These are phyloP conservation scores for Cryptococcus sp. DNA, from an alignment of 1,284 basidiomycete species.

Conservation along the genomic window DNA sequence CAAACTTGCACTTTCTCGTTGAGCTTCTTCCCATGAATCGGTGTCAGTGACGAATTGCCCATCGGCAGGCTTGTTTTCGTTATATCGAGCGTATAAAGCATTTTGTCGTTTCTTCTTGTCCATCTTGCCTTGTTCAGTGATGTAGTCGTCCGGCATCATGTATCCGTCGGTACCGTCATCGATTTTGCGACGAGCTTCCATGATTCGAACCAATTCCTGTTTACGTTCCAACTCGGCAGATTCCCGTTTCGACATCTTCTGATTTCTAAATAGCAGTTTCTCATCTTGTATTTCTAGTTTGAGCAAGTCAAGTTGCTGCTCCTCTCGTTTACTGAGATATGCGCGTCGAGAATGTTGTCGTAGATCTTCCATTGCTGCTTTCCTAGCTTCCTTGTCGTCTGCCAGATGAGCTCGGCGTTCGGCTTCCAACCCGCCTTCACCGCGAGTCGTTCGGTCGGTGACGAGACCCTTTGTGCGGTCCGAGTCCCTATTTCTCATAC, in stretches of 20 bases:
- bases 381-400: slow-evolving; percentile 75
- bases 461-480: slow-evolving; percentile 87
- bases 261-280: slow-evolving; percentile 71
- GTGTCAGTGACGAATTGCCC: slow-evolving; percentile 93
- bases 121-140: slow-evolving; percentile 98
- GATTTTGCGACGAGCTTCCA: slow-evolving; percentile 89
- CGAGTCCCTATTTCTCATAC: slow-evolving; percentile 76
- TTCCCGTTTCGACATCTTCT: slow-evolving; percentile 84
- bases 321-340: slow-evolving; percentile 92
- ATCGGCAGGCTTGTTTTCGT: slow-evolving; percentile 67
- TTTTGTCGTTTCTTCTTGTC: slow-evolving; percentile 95
- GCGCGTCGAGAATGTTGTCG: slow-evolving; percentile 83
- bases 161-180: slow-evolving; percentile 93
- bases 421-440: slow-evolving; percentile 73
- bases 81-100: slow-evolving; percentile 89
- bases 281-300: slow-evolving; percentile 91
- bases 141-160: slow-evolving; percentile 91
- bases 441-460: slow-evolving; percentile 79
- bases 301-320: slow-evolving; percentile 91
- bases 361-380: slow-evolving; percentile 72
- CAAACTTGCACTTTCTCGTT: slow-evolving; percentile 84
- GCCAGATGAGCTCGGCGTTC: slow-evolving; percentile 74
- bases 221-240: slow-evolving; percentile 77
- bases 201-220: slow-evolving; percentile 84
- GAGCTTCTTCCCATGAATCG: slow-evolving; percentile 92